These are phyloP conservation scores for Haematococcus sp. DNA, from an alignment of 139 green algal genomes.

Conservation along the genomic window DNA sequence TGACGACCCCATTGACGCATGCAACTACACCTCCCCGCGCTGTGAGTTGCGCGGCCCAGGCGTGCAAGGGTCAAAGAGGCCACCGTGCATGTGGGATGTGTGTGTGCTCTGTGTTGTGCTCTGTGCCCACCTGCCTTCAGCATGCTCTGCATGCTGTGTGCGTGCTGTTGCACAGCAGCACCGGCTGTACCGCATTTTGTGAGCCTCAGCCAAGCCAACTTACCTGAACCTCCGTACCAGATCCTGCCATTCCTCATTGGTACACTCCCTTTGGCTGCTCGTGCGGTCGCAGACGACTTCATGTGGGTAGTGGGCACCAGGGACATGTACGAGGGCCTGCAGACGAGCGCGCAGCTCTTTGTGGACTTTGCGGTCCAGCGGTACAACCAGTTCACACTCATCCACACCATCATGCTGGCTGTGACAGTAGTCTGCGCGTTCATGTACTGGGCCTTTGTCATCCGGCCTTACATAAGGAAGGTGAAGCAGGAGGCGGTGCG, in stretches of 20 bases:
- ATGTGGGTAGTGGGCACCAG: constrained; percentile 24
- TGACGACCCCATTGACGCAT: not conserved
- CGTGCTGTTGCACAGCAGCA: no score
- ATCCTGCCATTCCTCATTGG: no score
- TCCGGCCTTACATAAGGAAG: not conserved
- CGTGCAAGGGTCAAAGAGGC: no score
- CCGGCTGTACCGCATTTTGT: no score
- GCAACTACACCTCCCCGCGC: not conserved
- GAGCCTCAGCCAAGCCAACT: no score
- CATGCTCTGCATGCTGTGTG: no score
- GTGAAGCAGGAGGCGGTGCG: not conserved
- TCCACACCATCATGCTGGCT: constrained; percentile 12
- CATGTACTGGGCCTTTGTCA: not conserved
- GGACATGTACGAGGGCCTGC: constrained; percentile 27
- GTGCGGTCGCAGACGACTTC: not conserved
- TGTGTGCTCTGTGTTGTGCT: no score
- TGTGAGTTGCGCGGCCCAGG: not conserved
- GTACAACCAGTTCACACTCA: not conserved
- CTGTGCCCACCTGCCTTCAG: no score
- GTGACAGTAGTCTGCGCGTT: not conserved
- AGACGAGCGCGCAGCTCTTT: constrained; percentile 18
- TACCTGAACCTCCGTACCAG: no score
- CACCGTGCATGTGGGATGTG: no score
- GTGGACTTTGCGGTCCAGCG: constrained; percentile 17
- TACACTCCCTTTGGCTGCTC: no score